A percentile compares a stretch with the other conserved stretches of the same genome.
These are phyloP conservation scores for Histomonas meleagridis DNA, from an alignment of 208 protist species.

Conservation along the genomic window DNA sequence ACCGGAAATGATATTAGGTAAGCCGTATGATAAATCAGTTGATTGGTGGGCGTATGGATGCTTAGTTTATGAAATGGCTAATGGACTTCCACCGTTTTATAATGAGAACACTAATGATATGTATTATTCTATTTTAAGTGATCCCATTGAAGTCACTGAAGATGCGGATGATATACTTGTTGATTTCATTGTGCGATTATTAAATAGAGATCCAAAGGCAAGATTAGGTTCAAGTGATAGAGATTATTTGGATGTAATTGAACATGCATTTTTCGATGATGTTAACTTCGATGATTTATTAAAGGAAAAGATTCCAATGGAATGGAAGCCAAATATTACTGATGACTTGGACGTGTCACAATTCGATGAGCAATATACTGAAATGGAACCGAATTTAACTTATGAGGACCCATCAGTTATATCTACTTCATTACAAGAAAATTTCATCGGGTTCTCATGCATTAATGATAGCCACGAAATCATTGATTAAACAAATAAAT, in stretches of 20 bases:
- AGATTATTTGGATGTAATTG: slow-evolving; percentile 51
- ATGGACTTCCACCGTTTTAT: slow-evolving; percentile 60
- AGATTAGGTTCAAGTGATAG: slow-evolving; percentile 38
- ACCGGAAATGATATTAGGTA: neutral
- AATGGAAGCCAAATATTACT: neutral
- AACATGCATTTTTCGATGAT: neutral
- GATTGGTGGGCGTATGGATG: slow-evolving; percentile 67
- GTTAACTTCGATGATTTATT: neutral
- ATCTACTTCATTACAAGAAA: too few species aligned
- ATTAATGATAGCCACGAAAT: too few species aligned
- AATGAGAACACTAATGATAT: slow-evolving; percentile 56
- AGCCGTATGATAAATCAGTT: slow-evolving; percentile 60
- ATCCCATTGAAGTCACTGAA: slow-evolving; percentile 48
- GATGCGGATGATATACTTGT: slow-evolving; percentile 45
- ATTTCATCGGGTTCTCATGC: too few species aligned
- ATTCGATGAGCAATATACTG: neutral
- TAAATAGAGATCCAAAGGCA: slow-evolving; percentile 40
- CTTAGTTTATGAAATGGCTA: slow-evolving; percentile 64
- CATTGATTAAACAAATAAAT: too few species aligned
- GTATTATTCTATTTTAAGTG: slow-evolving; percentile 57
- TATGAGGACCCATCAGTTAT: too few species aligned
- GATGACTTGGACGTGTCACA: neutral
- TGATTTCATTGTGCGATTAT: slow-evolving; percentile 46
- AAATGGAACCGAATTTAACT: neutral
- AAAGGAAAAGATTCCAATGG: neutral